Evolutionary conservation across 2,329 filamentous ascomycete genomes (phyloP).

Genomic region (Annulohypoxylon truncatum): DNA sequence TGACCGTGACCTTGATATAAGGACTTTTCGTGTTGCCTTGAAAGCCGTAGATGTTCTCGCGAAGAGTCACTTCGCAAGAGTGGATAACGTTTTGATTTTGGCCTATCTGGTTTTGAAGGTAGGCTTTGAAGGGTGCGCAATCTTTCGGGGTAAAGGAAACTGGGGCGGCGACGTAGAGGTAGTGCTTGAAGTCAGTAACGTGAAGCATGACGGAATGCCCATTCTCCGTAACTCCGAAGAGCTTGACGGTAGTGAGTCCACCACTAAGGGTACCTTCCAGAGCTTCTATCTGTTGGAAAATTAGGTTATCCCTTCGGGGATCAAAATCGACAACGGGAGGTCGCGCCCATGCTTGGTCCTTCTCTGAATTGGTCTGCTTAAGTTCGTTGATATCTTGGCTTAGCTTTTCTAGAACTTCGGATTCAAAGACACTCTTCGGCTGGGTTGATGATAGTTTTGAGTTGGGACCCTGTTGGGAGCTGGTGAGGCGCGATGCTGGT

Average conservation of each 20-base stretch:
- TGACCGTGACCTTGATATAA: slow-evolving; percentile 93
- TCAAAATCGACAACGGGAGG: slow-evolving; percentile 64
- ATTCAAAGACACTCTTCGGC: slow-evolving; percentile 91
- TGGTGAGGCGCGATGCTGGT: slow-evolving; percentile 67
- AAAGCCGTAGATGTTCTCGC: slow-evolving; percentile 93
- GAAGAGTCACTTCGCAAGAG: slow-evolving; percentile 82
- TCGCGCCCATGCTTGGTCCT: slow-evolving; percentile 89
- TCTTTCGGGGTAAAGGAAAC: slow-evolving; percentile 82
- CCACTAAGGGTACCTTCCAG: slow-evolving; percentile 88
- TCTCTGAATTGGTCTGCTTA: slow-evolving; percentile 89
- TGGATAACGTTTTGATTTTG: slow-evolving; percentile 79
- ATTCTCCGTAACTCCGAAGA: slow-evolving; percentile 87
- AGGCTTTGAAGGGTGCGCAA: slow-evolving; percentile 81
- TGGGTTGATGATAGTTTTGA: slow-evolving; percentile 78
- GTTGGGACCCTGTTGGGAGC: slow-evolving; percentile 71
- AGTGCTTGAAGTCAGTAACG: slow-evolving; percentile 95
- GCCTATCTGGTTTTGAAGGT: slow-evolving; percentile 82
- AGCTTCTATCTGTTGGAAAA: slow-evolving; percentile 94
- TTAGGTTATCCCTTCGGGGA: slow-evolving; percentile 74
- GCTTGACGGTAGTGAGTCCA: slow-evolving; percentile 81
- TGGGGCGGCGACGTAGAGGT: slow-evolving; percentile 92
- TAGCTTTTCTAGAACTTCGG: slow-evolving; percentile 93
- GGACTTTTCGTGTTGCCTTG: slow-evolving; percentile 92
- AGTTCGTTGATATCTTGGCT: slow-evolving; percentile 90
- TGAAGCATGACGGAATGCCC: slow-evolving; percentile 95